A percentile compares a stretch with the other conserved stretches of the same genome.
These are phyloP conservation scores for Lyophyllum atratum DNA, from an alignment of 768 basidiomycete species.

Conservation along the genomic window DNA sequence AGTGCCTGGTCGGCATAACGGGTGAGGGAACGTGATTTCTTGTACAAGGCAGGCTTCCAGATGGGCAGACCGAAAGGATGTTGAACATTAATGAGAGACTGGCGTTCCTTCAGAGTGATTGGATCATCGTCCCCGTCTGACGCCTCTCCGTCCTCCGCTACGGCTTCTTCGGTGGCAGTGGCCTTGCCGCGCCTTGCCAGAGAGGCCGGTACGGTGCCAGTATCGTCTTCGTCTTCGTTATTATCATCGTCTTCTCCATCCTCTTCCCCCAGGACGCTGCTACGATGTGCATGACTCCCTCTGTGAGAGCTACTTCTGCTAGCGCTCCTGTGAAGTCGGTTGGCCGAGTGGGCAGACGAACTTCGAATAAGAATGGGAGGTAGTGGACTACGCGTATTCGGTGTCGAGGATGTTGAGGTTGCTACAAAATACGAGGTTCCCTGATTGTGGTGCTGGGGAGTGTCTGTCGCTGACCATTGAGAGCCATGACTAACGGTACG, in stretches of 20 bases:
- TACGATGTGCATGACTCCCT: constrained; percentile 40
- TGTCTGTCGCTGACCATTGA: constrained; percentile 59
- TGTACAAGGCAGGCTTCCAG: constrained; percentile 99
- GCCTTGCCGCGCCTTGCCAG: constrained; percentile 44
- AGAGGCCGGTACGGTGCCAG: constrained; percentile 13
- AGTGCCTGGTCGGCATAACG: constrained; percentile 94
- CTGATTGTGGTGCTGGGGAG: constrained; percentile 65
- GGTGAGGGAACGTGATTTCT: constrained; percentile 95
- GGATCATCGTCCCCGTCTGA: constrained; percentile 69
- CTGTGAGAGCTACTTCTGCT: constrained; percentile 63
- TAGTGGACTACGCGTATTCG: constrained; percentile 44
- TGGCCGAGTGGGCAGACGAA: constrained; percentile 53
- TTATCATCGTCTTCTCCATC: constrained; percentile 47
- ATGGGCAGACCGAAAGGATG: constrained; percentile 99
- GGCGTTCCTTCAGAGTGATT: constrained; percentile 91
- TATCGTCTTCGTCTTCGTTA: constrained; percentile 35
- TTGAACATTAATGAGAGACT: constrained; percentile 98
- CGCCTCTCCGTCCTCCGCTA: constrained; percentile 42
- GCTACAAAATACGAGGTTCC: constrained; percentile 67
- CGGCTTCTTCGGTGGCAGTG: constrained; percentile 36
- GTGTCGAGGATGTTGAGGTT: constrained; percentile 38
- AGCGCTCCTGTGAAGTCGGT: constrained; percentile 51
- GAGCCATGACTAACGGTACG: constrained; percentile 54
- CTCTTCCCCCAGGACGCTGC: constrained; percentile 51
- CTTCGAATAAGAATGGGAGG: constrained; percentile 49